phyloP scores from a whole-genome alignment of 768 basidiomycete species.

The Calocera viscosa region DNA sequence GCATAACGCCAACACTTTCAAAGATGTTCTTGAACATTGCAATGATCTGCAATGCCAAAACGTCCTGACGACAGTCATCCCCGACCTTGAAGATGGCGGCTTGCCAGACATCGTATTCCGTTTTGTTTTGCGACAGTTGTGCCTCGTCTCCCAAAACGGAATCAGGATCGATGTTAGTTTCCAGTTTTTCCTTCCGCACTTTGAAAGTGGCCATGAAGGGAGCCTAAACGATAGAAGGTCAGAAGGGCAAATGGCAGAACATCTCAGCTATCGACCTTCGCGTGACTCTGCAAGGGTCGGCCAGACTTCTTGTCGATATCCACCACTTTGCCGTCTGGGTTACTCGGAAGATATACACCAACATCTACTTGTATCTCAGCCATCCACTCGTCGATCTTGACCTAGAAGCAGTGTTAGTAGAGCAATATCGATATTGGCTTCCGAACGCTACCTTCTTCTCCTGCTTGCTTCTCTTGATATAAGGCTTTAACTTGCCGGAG shows the following conservation, averaged over 20 bases:
- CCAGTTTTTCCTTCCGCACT: slow-evolving; percentile 72
- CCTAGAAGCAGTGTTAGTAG: slow-evolving; percentile 35
- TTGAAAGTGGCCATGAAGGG: slow-evolving; percentile 99
- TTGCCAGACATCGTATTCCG: slow-evolving; percentile 83
- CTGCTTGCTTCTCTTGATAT: slow-evolving; percentile 83
- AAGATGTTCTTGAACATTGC: slow-evolving; percentile 99
- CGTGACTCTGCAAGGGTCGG: slow-evolving; percentile 89
- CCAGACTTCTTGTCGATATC: slow-evolving; percentile 97
- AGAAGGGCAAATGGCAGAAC: slow-evolving; percentile 10
- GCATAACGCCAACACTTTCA: slow-evolving; percentile 67
- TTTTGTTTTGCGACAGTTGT: slow-evolving; percentile 21
- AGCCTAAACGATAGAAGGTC: slow-evolving; percentile 41
- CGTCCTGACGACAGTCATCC: slow-evolving; percentile 96
- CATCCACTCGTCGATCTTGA: slow-evolving; percentile 99
- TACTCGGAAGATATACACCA: slow-evolving; percentile 96
- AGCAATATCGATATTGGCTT: slow-evolving; percentile 10
- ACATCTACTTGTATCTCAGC: slow-evolving; percentile 82
- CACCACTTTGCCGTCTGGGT: slow-evolving; percentile 92
- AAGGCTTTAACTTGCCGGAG: slow-evolving; percentile 93
- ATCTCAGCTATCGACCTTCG: slow-evolving; percentile 49
- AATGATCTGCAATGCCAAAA: slow-evolving; percentile 92
- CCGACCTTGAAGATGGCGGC: slow-evolving; percentile 99
- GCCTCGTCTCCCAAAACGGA: slow-evolving; percentile 45
- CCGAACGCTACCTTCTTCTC: slow-evolving; percentile 75
- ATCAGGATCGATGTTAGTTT: slow-evolving; percentile 58